Evolutionary conservation across 2,329 filamentous ascomycete genomes (phyloP).

Genomic region (Xylaria digitata): DNA sequence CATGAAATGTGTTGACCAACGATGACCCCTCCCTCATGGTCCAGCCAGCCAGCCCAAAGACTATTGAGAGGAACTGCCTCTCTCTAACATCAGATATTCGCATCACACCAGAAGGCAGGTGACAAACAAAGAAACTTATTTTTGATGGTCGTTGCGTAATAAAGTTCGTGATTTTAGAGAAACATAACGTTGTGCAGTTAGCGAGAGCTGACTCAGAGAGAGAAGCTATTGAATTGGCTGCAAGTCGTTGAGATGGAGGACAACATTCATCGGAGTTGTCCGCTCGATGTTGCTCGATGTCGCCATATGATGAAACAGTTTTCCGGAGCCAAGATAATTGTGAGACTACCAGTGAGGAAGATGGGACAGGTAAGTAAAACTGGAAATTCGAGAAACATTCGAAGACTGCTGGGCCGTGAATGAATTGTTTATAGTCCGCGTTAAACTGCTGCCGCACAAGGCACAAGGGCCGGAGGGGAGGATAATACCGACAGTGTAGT

Average conservation of each 20-base stretch:
- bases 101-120: slow-evolving; percentile 10
- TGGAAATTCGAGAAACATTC: slow-evolving; percentile 22
- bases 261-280: neutral
- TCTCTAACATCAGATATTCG: slow-evolving; percentile 2
- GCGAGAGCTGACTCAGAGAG: slow-evolving; percentile 18
- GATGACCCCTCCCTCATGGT: slow-evolving; percentile 17
- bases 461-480: slow-evolving; percentile 6
- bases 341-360: neutral
- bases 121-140: slow-evolving; percentile 6
- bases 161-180: neutral
- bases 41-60: neutral
- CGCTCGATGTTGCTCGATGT: neutral
- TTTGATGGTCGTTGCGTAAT: slow-evolving; percentile 4
- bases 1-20: slow-evolving; percentile 8
- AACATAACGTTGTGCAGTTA: slow-evolving; percentile 6
- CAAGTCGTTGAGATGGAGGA: neutral
- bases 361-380: neutral
- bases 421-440: slow-evolving; percentile 20
- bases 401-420: slow-evolving; percentile 3
- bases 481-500: slow-evolving; percentile 7
- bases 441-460: neutral
- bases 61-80: slow-evolving; percentile 8
- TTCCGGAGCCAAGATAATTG: neutral
- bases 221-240: slow-evolving; percentile 2
- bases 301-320: neutral